Conservation (phyloP, 164 flowering plant genomes). For the Sextonia rubra region DNA sequence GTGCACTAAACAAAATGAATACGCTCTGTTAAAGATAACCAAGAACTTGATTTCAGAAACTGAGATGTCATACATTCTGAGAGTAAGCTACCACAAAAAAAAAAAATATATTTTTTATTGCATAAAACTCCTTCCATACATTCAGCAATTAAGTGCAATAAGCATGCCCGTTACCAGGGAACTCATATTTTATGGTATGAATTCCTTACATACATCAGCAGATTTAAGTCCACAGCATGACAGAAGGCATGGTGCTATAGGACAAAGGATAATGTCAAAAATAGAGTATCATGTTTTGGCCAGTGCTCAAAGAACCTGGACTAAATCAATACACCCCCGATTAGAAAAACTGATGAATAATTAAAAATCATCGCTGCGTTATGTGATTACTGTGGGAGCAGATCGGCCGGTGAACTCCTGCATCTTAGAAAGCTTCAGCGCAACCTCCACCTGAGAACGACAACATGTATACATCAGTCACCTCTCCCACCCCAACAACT, state of each 20-base stretch:
- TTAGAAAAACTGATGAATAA: too few species aligned
- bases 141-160: too few species aligned
- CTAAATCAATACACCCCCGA: too few species aligned
- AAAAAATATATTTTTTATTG: too few species aligned
- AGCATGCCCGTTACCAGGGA: too few species aligned
- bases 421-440: conserved; percentile 94
- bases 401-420: conserved; percentile 89
- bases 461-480: background rate
- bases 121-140: too few species aligned
- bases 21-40: too few species aligned
- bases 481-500: background rate
- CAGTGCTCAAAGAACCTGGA: background rate
- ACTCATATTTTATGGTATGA: too few species aligned
- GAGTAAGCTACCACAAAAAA: too few species aligned
- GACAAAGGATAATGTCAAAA: background rate
- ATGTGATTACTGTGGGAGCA: conserved; percentile 93
- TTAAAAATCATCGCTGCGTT: conserved; percentile 1
- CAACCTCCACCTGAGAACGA: conserved; percentile 72
- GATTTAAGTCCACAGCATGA: background rate
- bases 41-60: too few species aligned
- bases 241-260: background rate
- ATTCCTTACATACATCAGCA: background rate
- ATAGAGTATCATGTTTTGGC: background rate
- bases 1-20: too few species aligned
- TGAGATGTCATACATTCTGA: too few species aligned